These are phyloP conservation scores for Helicocarpus griseus DNA, from an alignment of 2,329 filamentous ascomycete species.

Conservation along the genomic window DNA sequence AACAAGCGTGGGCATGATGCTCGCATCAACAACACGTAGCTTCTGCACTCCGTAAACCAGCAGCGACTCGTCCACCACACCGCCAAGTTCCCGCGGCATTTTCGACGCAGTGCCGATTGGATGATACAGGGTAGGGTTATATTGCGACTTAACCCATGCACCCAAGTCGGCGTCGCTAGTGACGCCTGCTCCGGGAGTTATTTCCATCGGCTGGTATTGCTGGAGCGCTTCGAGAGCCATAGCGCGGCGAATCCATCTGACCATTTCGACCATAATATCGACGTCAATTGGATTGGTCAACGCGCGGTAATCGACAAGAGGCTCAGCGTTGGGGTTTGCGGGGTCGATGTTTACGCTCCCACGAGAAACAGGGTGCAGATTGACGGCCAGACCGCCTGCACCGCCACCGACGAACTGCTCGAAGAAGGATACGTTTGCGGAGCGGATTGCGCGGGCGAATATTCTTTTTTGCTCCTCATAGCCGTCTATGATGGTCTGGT, in stretches of 20 bases:
- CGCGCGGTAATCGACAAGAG: conserved; percentile 31
- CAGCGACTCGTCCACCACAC: conserved; percentile 17
- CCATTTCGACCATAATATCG: conserved; percentile 17
- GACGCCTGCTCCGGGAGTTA: not conserved
- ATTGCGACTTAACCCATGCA: conserved; percentile 17
- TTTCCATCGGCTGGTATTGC: not conserved
- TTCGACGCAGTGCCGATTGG: conserved; percentile 21
- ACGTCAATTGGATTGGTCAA: conserved; percentile 32
- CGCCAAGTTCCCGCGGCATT: conserved; percentile 20
- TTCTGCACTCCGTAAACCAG: conserved; percentile 13
- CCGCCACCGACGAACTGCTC: not conserved
- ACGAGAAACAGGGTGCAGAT: conserved; percentile 29
- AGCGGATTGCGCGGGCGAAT: not conserved
- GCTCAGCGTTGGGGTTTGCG: conserved; percentile 24
- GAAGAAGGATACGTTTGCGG: not conserved
- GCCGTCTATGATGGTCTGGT: not conserved
- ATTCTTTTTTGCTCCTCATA: not conserved
- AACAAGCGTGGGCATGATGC: conserved; percentile 23
- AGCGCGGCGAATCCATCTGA: conserved; percentile 12
- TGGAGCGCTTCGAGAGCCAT: conserved; percentile 3
- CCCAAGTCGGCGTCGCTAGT: not conserved
- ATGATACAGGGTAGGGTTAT: conserved; percentile 28
- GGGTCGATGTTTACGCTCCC: conserved; percentile 32
- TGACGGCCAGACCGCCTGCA: not conserved
- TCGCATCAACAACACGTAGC: conserved; percentile 27